phyloP scores from a whole-genome alignment of 768 basidiomycete genomes.

The Tulasnella sp. region DNA sequence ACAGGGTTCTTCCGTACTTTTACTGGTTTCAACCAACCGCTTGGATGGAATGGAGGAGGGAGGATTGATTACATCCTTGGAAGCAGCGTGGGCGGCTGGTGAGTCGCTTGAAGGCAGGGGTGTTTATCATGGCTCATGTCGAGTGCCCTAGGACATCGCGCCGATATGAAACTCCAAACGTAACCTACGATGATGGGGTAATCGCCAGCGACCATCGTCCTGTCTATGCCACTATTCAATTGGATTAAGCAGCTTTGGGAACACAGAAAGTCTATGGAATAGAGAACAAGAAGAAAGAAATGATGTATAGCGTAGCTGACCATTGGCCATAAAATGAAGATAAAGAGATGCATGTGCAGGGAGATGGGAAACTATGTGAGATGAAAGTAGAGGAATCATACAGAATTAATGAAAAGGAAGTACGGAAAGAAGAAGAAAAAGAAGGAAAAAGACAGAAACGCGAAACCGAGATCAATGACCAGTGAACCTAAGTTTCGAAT shows the following conservation, averaged over 20 bases:
- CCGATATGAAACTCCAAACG: constrained; percentile 36
- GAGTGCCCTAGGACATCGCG: constrained; percentile 32
- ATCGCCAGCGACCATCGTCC: constrained; percentile 52
- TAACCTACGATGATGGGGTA: constrained; percentile 44
- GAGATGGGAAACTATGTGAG: neutral
- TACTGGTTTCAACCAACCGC: constrained; percentile 1
- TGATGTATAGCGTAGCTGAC: neutral
- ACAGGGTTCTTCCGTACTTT: constrained; percentile 36
- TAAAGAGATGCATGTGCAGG: neutral
- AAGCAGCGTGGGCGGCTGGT: constrained; percentile 42
- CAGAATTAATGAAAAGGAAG: neutral
- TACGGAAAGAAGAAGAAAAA: neutral
- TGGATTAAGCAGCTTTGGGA: neutral
- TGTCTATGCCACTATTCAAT: constrained; percentile 32
- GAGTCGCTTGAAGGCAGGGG: constrained; percentile 24
- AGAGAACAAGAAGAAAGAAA: neutral
- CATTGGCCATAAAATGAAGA: neutral
- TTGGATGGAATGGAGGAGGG: constrained; percentile 15
- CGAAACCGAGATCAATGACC: neutral
- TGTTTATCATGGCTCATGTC: neutral
- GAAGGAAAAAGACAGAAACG: neutral
- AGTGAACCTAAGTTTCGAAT: neutral
- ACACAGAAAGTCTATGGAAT: neutral
- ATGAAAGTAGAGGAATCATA: neutral
- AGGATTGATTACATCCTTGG: constrained; percentile 51